Conservation (phyloP, 805 yeast genomes). For the Hanseniaspora guilliermondii region DNA sequence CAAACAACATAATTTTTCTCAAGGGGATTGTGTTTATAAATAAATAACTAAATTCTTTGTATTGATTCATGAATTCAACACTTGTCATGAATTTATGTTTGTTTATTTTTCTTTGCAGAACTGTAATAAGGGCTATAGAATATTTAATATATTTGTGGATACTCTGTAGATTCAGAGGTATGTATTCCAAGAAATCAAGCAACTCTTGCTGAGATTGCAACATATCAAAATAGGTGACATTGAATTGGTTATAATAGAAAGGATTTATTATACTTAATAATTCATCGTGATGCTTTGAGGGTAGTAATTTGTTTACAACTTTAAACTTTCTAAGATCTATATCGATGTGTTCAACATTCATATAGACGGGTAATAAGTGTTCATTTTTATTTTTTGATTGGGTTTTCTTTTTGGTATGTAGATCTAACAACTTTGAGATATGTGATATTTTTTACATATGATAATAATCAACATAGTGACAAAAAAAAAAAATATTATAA, state of each 20-base stretch:
- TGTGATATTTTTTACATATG: too few relatives aligned
- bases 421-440: too few relatives aligned
- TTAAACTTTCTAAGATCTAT: not conserved
- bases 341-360: not conserved
- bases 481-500: too few relatives aligned
- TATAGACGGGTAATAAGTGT: not conserved
- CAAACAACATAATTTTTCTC: not conserved
- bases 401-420: not conserved
- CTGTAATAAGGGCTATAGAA: not conserved
- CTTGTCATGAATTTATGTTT: not conserved
- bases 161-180: not conserved
- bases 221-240: not conserved
- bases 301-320: not conserved
- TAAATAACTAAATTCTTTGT: not conserved
- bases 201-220: not conserved
- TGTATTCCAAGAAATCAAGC: not conserved
- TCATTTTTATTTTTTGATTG: not conserved
- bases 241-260: not conserved
- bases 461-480: too few relatives aligned
- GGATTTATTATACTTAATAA: not conserved
- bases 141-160: not conserved
- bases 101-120: not conserved
- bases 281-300: not conserved
- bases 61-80: not conserved
- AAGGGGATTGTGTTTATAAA: constrained; percentile 3